Base-by-base conservation (phyloP, 768 basidiomycete genomes). In the Hirschioporus abietinus region DNA sequence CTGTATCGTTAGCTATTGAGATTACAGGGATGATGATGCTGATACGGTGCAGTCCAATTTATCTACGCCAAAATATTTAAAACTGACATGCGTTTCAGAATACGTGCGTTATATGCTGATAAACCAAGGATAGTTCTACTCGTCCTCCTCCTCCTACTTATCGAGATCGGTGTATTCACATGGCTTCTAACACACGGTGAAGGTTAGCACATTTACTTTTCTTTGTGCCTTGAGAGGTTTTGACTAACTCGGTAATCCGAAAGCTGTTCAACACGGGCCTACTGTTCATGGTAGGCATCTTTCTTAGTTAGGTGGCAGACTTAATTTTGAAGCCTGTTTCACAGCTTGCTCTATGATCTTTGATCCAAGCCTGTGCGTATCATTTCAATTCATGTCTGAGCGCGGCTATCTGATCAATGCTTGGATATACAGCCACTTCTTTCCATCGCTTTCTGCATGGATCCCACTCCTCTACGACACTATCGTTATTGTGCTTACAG, bases 11-110 rank as follows among this genome's bases (percentile, higher is more conserved):
- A 20, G 86, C 83, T 0, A 80, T 87, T 64, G 78, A 82, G 35
- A 73, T 84, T 26, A 81, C 83, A 0, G 84, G 81, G 2, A 68
- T 86, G n/a, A 86, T 88, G 85, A 86, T 88, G 86, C 75, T 86
- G 25, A 68, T 86, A 2, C 83, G 86, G 78, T 80, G 68, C 72
- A 52, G 77, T 36, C 17, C 61, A 20, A 10, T 24, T 26, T 23
- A 7, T 30, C 23, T 5, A 8, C 20, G 12, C 36, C 9, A 8
- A 7, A 61, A 1, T 23, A 42, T 35, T 27, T 23, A 34, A 4
- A 60, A n/a, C 15, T 58, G 35, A 24, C n/a, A 27, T 23, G 34
- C n/a, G n/a, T 42, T n/a, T 18, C 66, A 72, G 75, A 7, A 71
- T 80, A 20, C 70, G 72, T 23, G 79, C 75, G 0, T 64, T 77